These are phyloP conservation scores for Lasiodiplodia theobromae DNA, from an alignment of 2,329 filamentous ascomycete species.

Conservation along the genomic window DNA sequence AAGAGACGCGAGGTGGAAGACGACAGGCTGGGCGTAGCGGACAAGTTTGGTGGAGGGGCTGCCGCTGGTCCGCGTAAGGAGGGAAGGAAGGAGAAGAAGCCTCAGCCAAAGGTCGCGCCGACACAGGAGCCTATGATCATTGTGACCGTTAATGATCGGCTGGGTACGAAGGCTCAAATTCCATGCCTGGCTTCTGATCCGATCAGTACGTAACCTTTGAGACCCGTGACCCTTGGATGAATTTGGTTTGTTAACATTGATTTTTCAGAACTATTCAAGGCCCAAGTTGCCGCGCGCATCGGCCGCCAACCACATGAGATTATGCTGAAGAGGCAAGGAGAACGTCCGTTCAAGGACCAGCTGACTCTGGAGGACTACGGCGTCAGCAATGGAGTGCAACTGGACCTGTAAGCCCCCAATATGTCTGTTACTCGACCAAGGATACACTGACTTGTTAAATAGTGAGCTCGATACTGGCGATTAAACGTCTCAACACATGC, in stretches of 20 bases:
- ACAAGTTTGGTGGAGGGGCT: conserved; percentile 18
- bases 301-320: conserved; percentile 91
- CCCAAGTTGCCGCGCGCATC: conserved; percentile 87
- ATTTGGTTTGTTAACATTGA: conserved; percentile 30
- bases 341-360: conserved; percentile 91
- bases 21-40: conserved; percentile 23
- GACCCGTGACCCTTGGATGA: not conserved
- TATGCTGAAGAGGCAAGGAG: conserved; percentile 87
- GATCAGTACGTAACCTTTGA: conserved; percentile 61
- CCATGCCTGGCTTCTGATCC: conserved; percentile 86
- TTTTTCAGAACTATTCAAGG: conserved; percentile 74
- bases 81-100: conserved; percentile 21
- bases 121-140: conserved; percentile 83
- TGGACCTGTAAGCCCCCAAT: conserved; percentile 50
- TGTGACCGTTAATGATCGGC: conserved; percentile 91
- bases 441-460: not conserved
- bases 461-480: conserved; percentile 33
- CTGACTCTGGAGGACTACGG: conserved; percentile 90
- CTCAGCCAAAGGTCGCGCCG: conserved; percentile 28
- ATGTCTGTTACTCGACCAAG: not conserved
- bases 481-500: conserved; percentile 14
- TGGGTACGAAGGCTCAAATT: conserved; percentile 94
- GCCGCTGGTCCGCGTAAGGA: conserved; percentile 49
- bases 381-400: conserved; percentile 84
- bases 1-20: conserved; percentile 38